A percentile compares a stretch with the other conserved stretches of the same genome.
Evolutionary conservation across 1,139 yeast genomes (phyloP).

Genomic region (Saccharomyces hybrid): DNA sequence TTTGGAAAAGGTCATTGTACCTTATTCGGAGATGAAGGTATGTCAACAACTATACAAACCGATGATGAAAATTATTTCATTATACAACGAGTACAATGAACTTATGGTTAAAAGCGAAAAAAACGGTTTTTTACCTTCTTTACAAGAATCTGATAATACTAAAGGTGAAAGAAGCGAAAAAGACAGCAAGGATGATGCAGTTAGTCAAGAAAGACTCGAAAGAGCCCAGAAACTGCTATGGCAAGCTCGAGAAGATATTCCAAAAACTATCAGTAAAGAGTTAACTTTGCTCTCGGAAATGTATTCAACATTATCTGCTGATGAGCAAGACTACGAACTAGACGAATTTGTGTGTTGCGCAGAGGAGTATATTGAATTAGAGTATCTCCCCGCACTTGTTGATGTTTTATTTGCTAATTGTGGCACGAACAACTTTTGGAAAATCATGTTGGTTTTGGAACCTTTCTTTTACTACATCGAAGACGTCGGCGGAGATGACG

Average conservation of each 20-base stretch:
- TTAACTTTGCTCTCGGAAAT: constrained; percentile 30
- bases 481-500: constrained; percentile 26
- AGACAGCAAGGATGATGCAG: constrained; percentile 15
- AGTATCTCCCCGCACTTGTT: constrained; percentile 29
- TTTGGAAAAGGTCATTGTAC: constrained; percentile 30
- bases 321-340: constrained; percentile 32
- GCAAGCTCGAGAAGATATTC: constrained; percentile 33
- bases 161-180: constrained; percentile 5
- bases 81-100: constrained; percentile 31
- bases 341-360: constrained; percentile 33
- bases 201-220: constrained; percentile 24
- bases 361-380: constrained; percentile 31
- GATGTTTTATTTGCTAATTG: constrained; percentile 29
- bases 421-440: constrained; percentile 28
- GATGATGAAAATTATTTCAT: constrained; percentile 31
- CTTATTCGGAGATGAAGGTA: constrained; percentile 32
- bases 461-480: constrained; percentile 33
- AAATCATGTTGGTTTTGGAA: constrained; percentile 30
- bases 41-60: constrained; percentile 32
- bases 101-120: constrained; percentile 31
- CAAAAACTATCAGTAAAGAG: constrained; percentile 31
- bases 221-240: constrained; percentile 30
- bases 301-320: constrained; percentile 32
- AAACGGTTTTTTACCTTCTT: constrained; percentile 26
- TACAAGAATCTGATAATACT: constrained; percentile 4